These are phyloP conservation scores for Westerdykella aurantiaca DNA, from an alignment of 2,329 filamentous ascomycete genomes.

Conservation along the genomic window DNA sequence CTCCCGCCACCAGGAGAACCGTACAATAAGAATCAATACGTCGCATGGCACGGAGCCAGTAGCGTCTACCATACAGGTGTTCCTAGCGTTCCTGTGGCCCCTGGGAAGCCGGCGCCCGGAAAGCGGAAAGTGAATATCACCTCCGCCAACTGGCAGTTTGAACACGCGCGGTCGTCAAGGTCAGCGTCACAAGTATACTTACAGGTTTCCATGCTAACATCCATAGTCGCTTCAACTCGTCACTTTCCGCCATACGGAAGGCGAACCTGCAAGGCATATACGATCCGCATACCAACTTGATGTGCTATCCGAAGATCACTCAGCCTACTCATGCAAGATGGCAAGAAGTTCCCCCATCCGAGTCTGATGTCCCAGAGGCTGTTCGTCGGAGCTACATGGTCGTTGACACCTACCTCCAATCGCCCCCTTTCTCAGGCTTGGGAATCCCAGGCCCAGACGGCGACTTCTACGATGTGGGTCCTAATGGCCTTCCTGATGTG, in stretches of 20 bases:
- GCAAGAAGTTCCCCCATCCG: slow-evolving; percentile 58
- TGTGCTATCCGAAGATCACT: slow-evolving; percentile 82
- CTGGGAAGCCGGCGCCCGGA: slow-evolving; percentile 65
- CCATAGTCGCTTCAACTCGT: slow-evolving; percentile 73
- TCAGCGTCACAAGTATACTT: slow-evolving; percentile 39
- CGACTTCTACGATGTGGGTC: slow-evolving; percentile 44
- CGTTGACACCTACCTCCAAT: slow-evolving; percentile 55
- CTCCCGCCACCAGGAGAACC: slow-evolving; percentile 68
- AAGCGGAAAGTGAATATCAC: slow-evolving; percentile 86
- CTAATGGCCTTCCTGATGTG: slow-evolving; percentile 57
- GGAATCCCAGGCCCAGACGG: slow-evolving; percentile 56
- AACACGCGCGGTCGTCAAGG: slow-evolving; percentile 89
- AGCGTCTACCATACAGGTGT: slow-evolving; percentile 84
- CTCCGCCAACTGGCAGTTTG: slow-evolving; percentile 91
- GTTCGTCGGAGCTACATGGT: slow-evolving; percentile 59
- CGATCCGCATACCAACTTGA: slow-evolving; percentile 86
- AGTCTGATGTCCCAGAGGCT: slow-evolving; percentile 46
- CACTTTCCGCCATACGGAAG: slow-evolving; percentile 62
- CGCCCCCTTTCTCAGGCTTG: slow-evolving; percentile 53
- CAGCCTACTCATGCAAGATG: slow-evolving; percentile 84
- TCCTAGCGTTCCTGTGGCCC: slow-evolving; percentile 68
- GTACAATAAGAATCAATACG: slow-evolving; percentile 99
- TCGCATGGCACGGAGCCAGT: slow-evolving; percentile 96
- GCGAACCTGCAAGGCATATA: slow-evolving; percentile 73
- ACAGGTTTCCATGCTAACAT: slow-evolving; percentile 14